Percentiles rank a stretch among this genome's conserved stretches.
These are phyloP conservation scores for Dendrobium nobile DNA, from an alignment of 106 monocot genomes.

Conservation along the genomic window DNA sequence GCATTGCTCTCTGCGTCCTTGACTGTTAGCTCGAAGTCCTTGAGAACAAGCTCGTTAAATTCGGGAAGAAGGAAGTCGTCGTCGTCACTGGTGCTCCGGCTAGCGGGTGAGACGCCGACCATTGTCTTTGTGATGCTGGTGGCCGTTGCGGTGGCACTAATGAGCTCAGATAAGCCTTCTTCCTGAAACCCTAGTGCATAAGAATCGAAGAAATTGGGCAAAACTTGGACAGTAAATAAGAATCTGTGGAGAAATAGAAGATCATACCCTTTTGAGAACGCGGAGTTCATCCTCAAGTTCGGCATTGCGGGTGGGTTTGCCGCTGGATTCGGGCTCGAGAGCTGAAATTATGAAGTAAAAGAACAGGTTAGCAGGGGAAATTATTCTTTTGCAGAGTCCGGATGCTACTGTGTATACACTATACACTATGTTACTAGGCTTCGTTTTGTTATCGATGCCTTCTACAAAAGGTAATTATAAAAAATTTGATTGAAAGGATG, in stretches of 20 bases:
- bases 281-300: constrained; percentile 41
- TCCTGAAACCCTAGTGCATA: constrained; percentile 27
- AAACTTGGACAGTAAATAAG: not conserved
- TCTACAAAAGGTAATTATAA: too few species aligned
- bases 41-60: constrained; percentile 34
- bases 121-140: constrained; percentile 29
- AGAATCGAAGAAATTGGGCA: not conserved
- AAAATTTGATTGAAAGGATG: too few species aligned
- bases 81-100: constrained; percentile 28
- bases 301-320: not conserved
- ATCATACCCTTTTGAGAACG: constrained; percentile 28
- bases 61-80: constrained; percentile 46
- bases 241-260: not conserved
- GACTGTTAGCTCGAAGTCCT: constrained; percentile 23
- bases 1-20: constrained; percentile 8
- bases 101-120: constrained; percentile 22
- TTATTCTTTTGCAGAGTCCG: too few species aligned
- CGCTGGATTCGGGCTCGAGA: constrained; percentile 1
- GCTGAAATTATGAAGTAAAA: not conserved
- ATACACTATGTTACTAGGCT: too few species aligned
- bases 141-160: constrained; percentile 32
- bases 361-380: not conserved
- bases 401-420: too few species aligned
- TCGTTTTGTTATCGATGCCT: too few species aligned
- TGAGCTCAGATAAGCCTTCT: constrained; percentile 29